Evolutionary conservation across 345 rosid genomes (phyloP).

Genomic region (Mangifera indica): DNA sequence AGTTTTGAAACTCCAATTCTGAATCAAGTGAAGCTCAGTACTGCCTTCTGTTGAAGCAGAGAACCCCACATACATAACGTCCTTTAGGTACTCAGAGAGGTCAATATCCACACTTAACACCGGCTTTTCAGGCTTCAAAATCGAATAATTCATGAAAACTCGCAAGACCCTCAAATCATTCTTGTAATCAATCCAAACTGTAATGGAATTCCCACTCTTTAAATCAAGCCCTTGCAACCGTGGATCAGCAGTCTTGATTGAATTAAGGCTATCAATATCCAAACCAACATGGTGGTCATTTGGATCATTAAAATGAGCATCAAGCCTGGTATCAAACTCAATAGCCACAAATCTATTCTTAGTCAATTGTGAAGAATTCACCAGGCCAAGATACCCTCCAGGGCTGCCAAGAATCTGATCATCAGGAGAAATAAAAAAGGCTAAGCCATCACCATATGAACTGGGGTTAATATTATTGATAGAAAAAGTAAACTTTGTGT

Average conservation of each 20-base stretch:
- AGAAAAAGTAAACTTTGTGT: slow-evolving; percentile 74
- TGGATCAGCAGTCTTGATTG: slow-evolving; percentile 66
- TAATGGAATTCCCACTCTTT: slow-evolving; percentile 68
- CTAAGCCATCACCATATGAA: slow-evolving; percentile 83
- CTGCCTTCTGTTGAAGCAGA: slow-evolving; percentile 95
- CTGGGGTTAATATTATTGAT: slow-evolving; percentile 51
- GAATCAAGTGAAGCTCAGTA: slow-evolving; percentile 76
- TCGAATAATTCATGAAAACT: slow-evolving; percentile 65
- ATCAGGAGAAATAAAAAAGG: slow-evolving; percentile 83
- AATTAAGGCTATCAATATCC: slow-evolving; percentile 67
- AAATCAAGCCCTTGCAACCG: slow-evolving; percentile 49
- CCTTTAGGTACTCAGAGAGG: slow-evolving; percentile 58
- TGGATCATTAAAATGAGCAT: slow-evolving; percentile 63
- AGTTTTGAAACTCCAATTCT: slow-evolving; percentile 75
- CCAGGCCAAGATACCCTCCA: slow-evolving; percentile 78
- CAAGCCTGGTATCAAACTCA: slow-evolving; percentile 78
- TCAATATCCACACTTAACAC: slow-evolving; percentile 54
- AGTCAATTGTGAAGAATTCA: slow-evolving; percentile 66
- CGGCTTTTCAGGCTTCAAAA: slow-evolving; percentile 56
- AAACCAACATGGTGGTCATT: slow-evolving; percentile 70
- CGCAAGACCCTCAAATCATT: slow-evolving; percentile 51
- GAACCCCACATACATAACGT: slow-evolving; percentile 70
- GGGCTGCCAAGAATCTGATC: slow-evolving; percentile 71
- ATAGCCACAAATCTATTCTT: slow-evolving; percentile 79
- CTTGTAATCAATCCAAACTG: slow-evolving; percentile 91